Base-by-base conservation (phyloP, 1,139 yeast species). In the Protomyces macrosporus region DNA sequence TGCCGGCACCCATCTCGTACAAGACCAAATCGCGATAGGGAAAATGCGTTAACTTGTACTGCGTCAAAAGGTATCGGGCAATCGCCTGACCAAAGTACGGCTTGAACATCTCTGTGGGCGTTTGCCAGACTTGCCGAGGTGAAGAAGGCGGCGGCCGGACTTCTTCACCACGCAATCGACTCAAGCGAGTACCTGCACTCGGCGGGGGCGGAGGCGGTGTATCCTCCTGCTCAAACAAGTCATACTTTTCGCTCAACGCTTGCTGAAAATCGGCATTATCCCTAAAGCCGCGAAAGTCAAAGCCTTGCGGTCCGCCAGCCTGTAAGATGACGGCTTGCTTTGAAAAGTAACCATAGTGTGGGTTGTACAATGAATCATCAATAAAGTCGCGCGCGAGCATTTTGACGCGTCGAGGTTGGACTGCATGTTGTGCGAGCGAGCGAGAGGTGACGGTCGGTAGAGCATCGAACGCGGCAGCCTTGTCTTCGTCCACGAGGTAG, bases 1-100 rank as follows among this genome's bases (percentile, higher is more conserved):
- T 89, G 68, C 96, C 96, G 45, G 93, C 96, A 65, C 96, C 96
- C 81, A 88, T 84, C 75, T 90, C 97, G 74, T 88, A 90, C 12
- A 89, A 87, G 6, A 84, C 78, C 58, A 89, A 77, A 69, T 86
- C 90, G 45, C 81, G 76, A 69, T 83, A 82, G 0, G 89, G 88
- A 68, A 82, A 85, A n/a, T 84, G 79, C 65, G 85, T 84, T 64
- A 84, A 73, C 71, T 85, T 85, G 73, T 86, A 87, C 71, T 86
- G 85, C n/a, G 83, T 83, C 55, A 89, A 72, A 12, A 90, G 75
- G 71, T 88, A 86, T 60, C 90, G 76, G 0, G 96, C 96, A 66
- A 89, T 75, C 0, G 95, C 90, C 72, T 88, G 89, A 6, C 96
- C 96, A 71, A 89, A 89, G 70, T 79, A 84, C 0, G 97, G 96